Base-by-base conservation (phyloP, 768 basidiomycete species). In the Baorangia bicolor region DNA sequence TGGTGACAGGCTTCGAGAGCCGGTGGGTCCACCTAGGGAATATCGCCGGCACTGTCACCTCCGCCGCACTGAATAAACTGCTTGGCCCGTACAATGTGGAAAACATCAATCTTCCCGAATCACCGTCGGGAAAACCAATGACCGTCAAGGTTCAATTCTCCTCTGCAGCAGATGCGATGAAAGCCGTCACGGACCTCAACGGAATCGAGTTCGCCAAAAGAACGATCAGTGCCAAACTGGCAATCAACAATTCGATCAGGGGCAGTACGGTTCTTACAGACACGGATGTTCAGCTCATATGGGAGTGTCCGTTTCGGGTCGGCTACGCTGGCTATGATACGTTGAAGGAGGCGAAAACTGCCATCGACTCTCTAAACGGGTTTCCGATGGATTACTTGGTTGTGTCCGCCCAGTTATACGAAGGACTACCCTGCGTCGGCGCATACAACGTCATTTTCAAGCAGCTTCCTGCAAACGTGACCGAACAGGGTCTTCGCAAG, bases 1-100 rank as follows among this genome's bases (percentile, higher is more conserved):
- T 91, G 7, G 68, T 69, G 8, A 90, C 89, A 2, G 85, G 85
- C 1, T 86, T 90, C 39, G 90, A 93, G 62, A 85, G 85, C 0
- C 80, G 78, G 7, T 83, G 82, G 74, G 64, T 91, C 10, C 72
- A 77, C 35, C 58, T 92, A 2, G 73, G 74, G 5, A 81, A 85
- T 23, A 63, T 92, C 4, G 80, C 81, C 0, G 37, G 57, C 0
- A 56, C 57, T 0, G 72, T 78, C 14, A 68, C 72, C 2, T 58
- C 71, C 0, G 62, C 56, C 1, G 69, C 71, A 0, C 54, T 92
- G 10, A 57, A 57, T 4, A 38, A 62, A 2, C 49, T 84, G 0
- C 71, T 88, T 18, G 44, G 62, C 0, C 69, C 69, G 0, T 86
- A 81, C 58, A 64, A 74, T 18, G 74, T 85, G 6, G 62, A 73